phyloP scores from a whole-genome alignment of 495 filamentous ascomycete species.

The Hyaloscypha bicolor region DNA sequence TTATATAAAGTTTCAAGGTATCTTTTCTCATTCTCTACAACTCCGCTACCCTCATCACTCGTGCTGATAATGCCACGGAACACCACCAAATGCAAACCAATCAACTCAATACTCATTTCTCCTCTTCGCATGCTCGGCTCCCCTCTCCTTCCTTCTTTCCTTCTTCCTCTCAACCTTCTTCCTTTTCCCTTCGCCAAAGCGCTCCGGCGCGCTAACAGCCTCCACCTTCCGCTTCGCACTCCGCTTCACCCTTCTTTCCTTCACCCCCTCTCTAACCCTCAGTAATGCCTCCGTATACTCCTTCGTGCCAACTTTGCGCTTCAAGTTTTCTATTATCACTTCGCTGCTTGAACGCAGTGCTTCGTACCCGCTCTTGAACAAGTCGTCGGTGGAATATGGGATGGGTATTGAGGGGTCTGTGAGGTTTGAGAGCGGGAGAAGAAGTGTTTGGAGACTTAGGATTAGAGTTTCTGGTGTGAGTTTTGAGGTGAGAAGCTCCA shows the following conservation, averaged over 20 bases:
- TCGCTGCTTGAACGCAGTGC: constrained; percentile 66
- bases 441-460: constrained; percentile 62
- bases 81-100: background rate
- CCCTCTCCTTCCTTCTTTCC: constrained; percentile 77
- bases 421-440: constrained; percentile 81
- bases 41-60: background rate
- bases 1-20: background rate
- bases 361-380: constrained; percentile 68
- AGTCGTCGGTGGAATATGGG: constrained; percentile 64
- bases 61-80: background rate
- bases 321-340: constrained; percentile 73
- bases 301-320: constrained; percentile 81
- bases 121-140: constrained; percentile 64
- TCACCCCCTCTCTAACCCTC: constrained; percentile 67
- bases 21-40: background rate
- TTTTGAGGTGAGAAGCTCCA: constrained; percentile 61
- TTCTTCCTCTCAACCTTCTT: constrained; percentile 85
- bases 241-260: constrained; percentile 68
- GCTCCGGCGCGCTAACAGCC: constrained; percentile 79
- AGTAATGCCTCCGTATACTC: constrained; percentile 72
- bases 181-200: constrained; percentile 74
- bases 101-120: constrained; percentile 57
- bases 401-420: constrained; percentile 75
- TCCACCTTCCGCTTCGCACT: constrained; percentile 84
- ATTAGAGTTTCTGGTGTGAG: constrained; percentile 58